Percentiles rank a stretch among this genome's conserved stretches.
These are phyloP conservation scores for Penicillium paneum DNA, from an alignment of 2,329 filamentous ascomycete genomes.

Conservation along the genomic window DNA sequence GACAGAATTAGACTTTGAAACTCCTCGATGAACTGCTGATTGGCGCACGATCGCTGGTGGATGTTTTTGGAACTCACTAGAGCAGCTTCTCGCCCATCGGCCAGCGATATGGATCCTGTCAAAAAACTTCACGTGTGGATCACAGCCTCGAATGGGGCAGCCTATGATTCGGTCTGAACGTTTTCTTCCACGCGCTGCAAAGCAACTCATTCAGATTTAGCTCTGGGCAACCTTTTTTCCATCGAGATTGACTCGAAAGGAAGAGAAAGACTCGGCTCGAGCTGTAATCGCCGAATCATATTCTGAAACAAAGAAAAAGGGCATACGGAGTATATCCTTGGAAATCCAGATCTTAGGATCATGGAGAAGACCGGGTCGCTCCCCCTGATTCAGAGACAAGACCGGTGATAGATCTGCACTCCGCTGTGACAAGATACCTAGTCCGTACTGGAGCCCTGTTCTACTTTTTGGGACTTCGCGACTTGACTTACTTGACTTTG, in stretches of 20 bases:
- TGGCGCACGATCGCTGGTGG: background rate
- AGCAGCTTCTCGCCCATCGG: background rate
- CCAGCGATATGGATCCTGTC: conserved; percentile 7
- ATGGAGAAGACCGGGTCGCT: conserved; percentile 21
- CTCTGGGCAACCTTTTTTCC: too few relatives aligned
- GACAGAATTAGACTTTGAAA: background rate
- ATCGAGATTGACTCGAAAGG: background rate
- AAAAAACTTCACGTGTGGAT: conserved; percentile 13
- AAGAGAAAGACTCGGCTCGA: background rate
- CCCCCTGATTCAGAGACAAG: conserved; percentile 24
- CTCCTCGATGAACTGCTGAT: background rate
- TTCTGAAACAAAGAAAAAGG: conserved; percentile 6
- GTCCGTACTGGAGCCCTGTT: conserved; percentile 2
- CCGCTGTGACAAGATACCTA: conserved; percentile 9
- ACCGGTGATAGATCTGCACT: conserved; percentile 21
- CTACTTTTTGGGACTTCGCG: conserved; percentile 2
- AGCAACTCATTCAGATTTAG: background rate
- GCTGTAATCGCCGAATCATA: background rate
- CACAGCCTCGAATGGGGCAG: conserved; percentile 5
- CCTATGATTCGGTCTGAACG: conserved; percentile 17
- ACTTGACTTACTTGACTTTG: background rate
- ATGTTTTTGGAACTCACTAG: background rate
- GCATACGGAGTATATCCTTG: conserved; percentile 14
- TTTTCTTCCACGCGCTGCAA: conserved; percentile 10
- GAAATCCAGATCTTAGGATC: conserved; percentile 20